Base-by-base conservation (phyloP, 768 basidiomycete genomes). In the Tulasnella sp. region DNA sequence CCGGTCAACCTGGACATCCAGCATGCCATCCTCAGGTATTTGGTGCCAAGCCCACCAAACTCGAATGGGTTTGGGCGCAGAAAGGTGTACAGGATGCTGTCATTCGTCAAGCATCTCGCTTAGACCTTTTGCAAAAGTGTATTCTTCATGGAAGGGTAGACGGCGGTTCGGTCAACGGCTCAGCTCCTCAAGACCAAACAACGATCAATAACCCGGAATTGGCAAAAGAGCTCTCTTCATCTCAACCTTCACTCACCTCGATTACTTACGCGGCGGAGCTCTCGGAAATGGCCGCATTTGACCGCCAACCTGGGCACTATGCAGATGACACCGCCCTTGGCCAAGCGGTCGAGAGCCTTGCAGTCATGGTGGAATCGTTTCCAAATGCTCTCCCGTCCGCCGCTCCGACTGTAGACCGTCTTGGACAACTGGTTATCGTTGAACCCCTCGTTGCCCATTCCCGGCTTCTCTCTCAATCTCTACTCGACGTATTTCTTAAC, bases 401-500 rank as follows among this genome's bases (percentile, higher is more conserved):
- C 69, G 88, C 90, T 0, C 91, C 94, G 0, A 91, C 89, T 0
- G 86, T 93, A 16, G 77, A 86, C 4, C 88, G 90, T 51, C 86
- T 95, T 13, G 89, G 88, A 10, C 86, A 87, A n/a, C 85, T 91
- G 51, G 37, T 73, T 35, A 88, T 92, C 35, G 87, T 93, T 79
- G 85, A 83, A 32, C 90, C 89, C 39, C 89, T 92, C 11, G 82
- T 88, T n/a, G 82, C 85, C 23, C 91, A 92, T 80, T 89, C 89
- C n/a, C 85, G 87, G 57, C 86, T 85, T 9, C 87, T 96, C 73
- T 93, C 93, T 0, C 85, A 86, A 13, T 88, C 91, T 11, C 87
- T 96, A 4, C 86, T 96, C 15, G 84, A 86, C 0, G 85, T 93
- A 10, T 90, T 95, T 82, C 86, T 95, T 26, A 92, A 92, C 4